Percentiles rank a stretch among this genome's conserved stretches.
Conservation (phyloP, 371 early-diverging fungal species). For the Mucor lusitanicus region DNA sequence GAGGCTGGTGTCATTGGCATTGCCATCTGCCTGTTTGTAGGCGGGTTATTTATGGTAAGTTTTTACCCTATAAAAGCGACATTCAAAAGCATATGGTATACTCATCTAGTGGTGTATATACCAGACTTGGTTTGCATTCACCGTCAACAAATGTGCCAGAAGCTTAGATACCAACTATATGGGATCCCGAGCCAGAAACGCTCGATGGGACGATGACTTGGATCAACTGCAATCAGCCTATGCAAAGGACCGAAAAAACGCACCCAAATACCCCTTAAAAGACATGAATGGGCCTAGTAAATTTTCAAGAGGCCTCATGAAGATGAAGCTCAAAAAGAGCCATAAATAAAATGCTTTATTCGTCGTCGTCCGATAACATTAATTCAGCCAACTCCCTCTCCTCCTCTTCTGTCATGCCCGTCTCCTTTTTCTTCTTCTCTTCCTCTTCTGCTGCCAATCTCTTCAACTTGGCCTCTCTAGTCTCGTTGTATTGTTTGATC, state of each 20-base stretch:
- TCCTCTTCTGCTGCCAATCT: slow-evolving; percentile 20
- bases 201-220: slow-evolving; percentile 44
- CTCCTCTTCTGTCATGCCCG: slow-evolving; percentile 76
- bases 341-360: slow-evolving; percentile 9
- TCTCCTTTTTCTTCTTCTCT: slow-evolving; percentile 19
- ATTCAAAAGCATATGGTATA: too few species aligned
- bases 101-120: too few species aligned
- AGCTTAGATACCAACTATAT: slow-evolving; percentile 9
- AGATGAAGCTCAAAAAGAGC: slow-evolving; percentile 14
- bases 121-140: slow-evolving; percentile 23
- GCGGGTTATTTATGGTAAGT: slow-evolving; percentile 37
- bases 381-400: slow-evolving; percentile 82
- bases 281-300: slow-evolving; percentile 7
- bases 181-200: slow-evolving; percentile 36
- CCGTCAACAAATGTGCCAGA: slow-evolving; percentile 12
- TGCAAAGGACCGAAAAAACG: slow-evolving; percentile 27
- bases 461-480: slow-evolving; percentile 12
- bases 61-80: too few species aligned
- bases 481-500: slow-evolving; percentile 33
- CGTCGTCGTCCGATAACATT: slow-evolving; percentile 58
- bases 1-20: slow-evolving; percentile 46
- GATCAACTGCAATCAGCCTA: slow-evolving; percentile 39
- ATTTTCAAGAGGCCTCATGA: slow-evolving; percentile 17
- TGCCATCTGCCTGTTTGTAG: slow-evolving; percentile 39
- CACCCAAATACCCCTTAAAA: slow-evolving; percentile 38